Base-by-base conservation (phyloP, 1,284 basidiomycete species). In the Sanghuangporus weigelae region DNA sequence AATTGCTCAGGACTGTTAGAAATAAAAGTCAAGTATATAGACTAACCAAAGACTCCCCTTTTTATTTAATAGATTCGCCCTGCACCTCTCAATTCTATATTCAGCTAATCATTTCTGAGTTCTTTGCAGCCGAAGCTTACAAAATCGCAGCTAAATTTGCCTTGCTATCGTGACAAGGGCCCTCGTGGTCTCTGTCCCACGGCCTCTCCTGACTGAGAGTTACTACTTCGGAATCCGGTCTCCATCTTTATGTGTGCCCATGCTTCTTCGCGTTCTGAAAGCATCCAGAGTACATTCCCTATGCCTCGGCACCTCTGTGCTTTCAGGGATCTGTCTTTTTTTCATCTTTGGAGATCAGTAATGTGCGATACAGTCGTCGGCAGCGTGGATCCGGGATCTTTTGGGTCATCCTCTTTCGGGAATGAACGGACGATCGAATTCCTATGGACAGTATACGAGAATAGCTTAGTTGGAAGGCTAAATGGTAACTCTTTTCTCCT, bases 401-500 rank as follows among this genome's bases (percentile, higher is more conserved):
- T 51, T 38, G 26, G 23, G n/a, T 51, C 51, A 50, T 51, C 58
- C 16, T 38, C 58, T 19, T 48, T 19, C 35, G 58, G 58, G 21
- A 36, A 7, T 26, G 46, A n/a, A 21, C 58, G 58, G 58, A 42
- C 48, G 58, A 60, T 60, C 49, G 36, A 51, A 51, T 19, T 31
- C 19, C 48, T n/a, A 11, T 57, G 44, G 40, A 35, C 23, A 21
- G 40, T 19, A 36, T 40, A 46, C 51, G 16, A 56, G 60, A 61
- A 61, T 61, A 61, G 60, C 23, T 48, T 61, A 61, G 51, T 26
- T 55, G 57, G 63, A 60, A 64, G 63, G 63, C 63, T 64, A 64
- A 64, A 64, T 51, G 63, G 63, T 64, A 64, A 64, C 63, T 64
- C 58, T 56, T 61, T 56, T 60, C 50, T 60, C 63, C 50, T 49